phyloP scores from a whole-genome alignment of 306 rosid genomes.

The Acacia acuminata region DNA sequence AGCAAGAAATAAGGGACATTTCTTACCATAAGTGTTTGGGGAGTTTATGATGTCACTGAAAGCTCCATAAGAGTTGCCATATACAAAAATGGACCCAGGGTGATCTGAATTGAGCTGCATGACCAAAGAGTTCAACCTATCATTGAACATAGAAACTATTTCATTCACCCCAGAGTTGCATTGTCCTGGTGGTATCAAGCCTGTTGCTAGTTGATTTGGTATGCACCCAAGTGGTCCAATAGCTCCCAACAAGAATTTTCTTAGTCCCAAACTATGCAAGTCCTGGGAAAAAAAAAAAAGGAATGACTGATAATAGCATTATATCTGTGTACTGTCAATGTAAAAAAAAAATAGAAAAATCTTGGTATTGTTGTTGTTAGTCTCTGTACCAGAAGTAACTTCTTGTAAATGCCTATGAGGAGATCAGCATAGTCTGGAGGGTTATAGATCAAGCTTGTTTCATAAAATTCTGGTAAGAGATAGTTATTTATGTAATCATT shows the following conservation, averaged over 20 bases:
- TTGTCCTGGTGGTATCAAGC: constrained; percentile 10
- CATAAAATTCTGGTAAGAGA: constrained; percentile 33
- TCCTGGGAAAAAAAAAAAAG: constrained; percentile 10
- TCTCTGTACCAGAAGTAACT: constrained; percentile 24
- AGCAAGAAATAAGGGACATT: neutral
- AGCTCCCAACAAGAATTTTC: constrained; percentile 40
- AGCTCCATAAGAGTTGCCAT: constrained; percentile 27
- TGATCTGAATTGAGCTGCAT: constrained; percentile 32
- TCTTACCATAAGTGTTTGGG: constrained; percentile 37
- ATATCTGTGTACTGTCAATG: neutral
- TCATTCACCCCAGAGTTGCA: constrained; percentile 17
- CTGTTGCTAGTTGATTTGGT: constrained; percentile 37
- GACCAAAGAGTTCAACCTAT: constrained; percentile 32
- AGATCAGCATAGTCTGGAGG: constrained; percentile 33
- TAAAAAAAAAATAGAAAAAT: neutral
- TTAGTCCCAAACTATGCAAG: constrained; percentile 37
- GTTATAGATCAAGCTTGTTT: constrained; percentile 23
- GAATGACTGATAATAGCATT: neutral
- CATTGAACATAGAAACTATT: constrained; percentile 32
- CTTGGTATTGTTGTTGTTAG: neutral
- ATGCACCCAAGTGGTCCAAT: constrained; percentile 48
- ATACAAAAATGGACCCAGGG: constrained; percentile 32
- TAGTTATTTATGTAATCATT: constrained; percentile 51
- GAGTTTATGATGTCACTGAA: constrained; percentile 18
- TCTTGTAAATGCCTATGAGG: constrained; percentile 32